Evolutionary conservation across 2,329 filamentous ascomycete genomes (phyloP).

Genomic region (Grosmannia huntii): DNA sequence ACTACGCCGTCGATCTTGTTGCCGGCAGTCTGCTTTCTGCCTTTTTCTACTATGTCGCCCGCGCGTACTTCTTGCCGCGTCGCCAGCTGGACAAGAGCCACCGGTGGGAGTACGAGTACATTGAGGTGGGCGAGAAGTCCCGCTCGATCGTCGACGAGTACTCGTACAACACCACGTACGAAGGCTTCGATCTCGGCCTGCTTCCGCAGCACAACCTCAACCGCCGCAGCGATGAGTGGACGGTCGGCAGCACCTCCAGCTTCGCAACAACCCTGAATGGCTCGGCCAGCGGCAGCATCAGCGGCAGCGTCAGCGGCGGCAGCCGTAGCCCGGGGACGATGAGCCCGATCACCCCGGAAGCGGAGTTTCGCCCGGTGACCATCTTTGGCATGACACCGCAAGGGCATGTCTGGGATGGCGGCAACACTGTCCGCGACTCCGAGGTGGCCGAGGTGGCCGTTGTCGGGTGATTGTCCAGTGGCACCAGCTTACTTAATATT

Average conservation of each 20-base stretch:
- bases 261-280: conserved; percentile 32
- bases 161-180: conserved; percentile 29
- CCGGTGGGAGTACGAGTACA: conserved; percentile 92
- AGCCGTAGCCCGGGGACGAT: conserved; percentile 37
- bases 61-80: conserved; percentile 68
- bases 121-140: conserved; percentile 60
- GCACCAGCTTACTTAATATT: neutral
- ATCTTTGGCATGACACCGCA: conserved; percentile 23
- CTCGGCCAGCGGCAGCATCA: conserved; percentile 20
- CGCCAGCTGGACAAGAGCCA: conserved; percentile 74
- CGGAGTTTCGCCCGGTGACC: conserved; percentile 19
- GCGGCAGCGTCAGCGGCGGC: conserved; percentile 23
- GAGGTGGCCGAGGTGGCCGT: conserved; percentile 34
- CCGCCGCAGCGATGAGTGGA: conserved; percentile 67
- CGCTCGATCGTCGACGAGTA: conserved; percentile 25
- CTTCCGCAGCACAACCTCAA: conserved; percentile 20
- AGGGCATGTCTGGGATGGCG: conserved; percentile 25
- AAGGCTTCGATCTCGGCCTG: conserved; percentile 33
- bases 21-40: conserved; percentile 69
- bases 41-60: conserved; percentile 69
- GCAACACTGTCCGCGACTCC: conserved; percentile 23
- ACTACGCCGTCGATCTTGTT: conserved; percentile 90
- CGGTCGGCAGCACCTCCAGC: conserved; percentile 70
- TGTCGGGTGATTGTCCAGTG: conserved; percentile 17
- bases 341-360: conserved; percentile 35